A percentile compares a stretch with the other conserved stretches of the same genome.
Conservation (phyloP, 495 filamentous ascomycete genomes). For the Aspergillus haitiensis region DNA sequence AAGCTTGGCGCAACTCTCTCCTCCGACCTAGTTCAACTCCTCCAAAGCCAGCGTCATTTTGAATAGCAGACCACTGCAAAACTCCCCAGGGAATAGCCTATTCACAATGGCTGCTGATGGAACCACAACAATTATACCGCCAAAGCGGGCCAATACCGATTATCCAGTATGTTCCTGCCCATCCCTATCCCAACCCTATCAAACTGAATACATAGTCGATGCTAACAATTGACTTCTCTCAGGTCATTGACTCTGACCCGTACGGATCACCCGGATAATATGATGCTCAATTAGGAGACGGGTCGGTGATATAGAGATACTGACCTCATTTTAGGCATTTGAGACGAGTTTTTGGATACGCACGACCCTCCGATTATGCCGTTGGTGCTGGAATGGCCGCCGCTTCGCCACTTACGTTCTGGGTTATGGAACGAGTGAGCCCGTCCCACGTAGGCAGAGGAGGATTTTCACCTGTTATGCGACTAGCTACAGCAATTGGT, state of each 20-base stretch:
- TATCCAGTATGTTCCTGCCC: conserved; percentile 65
- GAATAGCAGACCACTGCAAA: conserved; percentile 9
- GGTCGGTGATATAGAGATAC: conserved; percentile 1
- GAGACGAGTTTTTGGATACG: conserved; percentile 82
- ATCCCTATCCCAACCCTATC: conserved; percentile 13
- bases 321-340: conserved; percentile 68
- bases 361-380: conserved; percentile 77
- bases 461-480: conserved; percentile 79
- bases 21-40: conserved; percentile 30
- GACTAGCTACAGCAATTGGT: conserved; percentile 69
- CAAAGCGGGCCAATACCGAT: conserved; percentile 71
- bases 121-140: conserved; percentile 64
- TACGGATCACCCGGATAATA: conserved; percentile 49
- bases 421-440: conserved; percentile 74
- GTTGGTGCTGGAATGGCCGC: conserved; percentile 64
- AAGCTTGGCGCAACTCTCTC: conserved; percentile 27
- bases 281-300: not conserved
- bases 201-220: conserved; percentile 10
- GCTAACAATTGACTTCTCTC: conserved; percentile 30
- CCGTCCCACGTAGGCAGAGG: conserved; percentile 79
- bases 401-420: conserved; percentile 68
- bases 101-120: conserved; percentile 59
- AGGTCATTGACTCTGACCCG: conserved; percentile 99
- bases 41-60: conserved; percentile 12
- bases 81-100: conserved; percentile 18